Conservation (phyloP, 2,329 filamentous ascomycete species). For the Colletotrichum sp. region DNA sequence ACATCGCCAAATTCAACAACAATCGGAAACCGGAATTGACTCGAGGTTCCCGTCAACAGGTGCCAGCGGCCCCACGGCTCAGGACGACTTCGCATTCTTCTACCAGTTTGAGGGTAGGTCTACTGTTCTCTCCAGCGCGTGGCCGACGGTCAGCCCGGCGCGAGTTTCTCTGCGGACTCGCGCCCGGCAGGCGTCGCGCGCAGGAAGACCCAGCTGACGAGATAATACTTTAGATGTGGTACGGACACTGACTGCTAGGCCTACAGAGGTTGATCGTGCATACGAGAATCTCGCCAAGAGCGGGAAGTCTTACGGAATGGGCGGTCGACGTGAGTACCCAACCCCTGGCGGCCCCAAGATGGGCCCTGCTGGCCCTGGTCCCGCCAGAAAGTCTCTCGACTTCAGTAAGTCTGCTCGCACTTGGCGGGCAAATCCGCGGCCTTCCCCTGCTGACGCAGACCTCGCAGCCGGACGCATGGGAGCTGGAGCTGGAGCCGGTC, state of each 20-base stretch:
- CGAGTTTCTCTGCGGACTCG: neutral
- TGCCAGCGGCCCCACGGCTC: constrained; percentile 74
- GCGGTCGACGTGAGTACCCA: constrained; percentile 82
- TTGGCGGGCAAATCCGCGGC: constrained; percentile 20
- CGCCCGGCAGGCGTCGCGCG: neutral
- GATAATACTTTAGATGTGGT: constrained; percentile 16
- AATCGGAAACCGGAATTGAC: constrained; percentile 12
- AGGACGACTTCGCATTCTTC: constrained; percentile 82
- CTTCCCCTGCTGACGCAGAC: constrained; percentile 26
- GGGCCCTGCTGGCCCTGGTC: constrained; percentile 28
- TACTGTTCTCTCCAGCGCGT: constrained; percentile 9
- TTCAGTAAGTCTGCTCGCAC: constrained; percentile 28
- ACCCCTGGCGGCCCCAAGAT: constrained; percentile 52
- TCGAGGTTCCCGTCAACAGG: constrained; percentile 50
- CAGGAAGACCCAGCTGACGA: constrained; percentile 15
- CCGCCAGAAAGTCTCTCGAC: constrained; percentile 30
- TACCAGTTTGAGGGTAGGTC: constrained; percentile 89
- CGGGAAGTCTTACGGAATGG: constrained; percentile 83
- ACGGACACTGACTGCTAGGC: constrained; percentile 24
- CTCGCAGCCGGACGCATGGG: constrained; percentile 70
- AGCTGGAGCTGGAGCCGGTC: constrained; percentile 52
- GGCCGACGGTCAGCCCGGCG: neutral
- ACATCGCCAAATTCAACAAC: constrained; percentile 12
- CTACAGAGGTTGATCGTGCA: constrained; percentile 89
- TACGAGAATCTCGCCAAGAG: constrained; percentile 96